A percentile compares a stretch with the other conserved stretches of the same genome.
phyloP scores from a whole-genome alignment of 768 basidiomycete species.

The Sutorius australiensis region DNA sequence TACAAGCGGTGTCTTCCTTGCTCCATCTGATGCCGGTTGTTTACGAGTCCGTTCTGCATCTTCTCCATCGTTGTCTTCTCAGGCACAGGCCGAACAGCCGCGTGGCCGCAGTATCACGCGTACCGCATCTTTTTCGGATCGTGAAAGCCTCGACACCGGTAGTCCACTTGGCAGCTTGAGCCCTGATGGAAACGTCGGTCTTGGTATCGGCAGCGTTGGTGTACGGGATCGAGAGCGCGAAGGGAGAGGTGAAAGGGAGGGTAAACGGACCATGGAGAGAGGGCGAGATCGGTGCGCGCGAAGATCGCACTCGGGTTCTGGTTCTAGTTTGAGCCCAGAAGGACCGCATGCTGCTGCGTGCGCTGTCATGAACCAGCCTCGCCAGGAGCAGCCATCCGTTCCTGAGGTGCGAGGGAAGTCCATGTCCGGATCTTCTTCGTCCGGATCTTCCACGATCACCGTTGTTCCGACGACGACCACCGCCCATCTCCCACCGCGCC shows the following conservation, averaged over 20 bases:
- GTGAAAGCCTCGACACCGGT: constrained; percentile 37
- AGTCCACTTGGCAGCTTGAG: constrained; percentile 37
- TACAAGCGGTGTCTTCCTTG: constrained; percentile 21
- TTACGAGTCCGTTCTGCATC: constrained; percentile 31
- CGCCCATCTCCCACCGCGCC: constrained; percentile 24
- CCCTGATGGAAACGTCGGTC: constrained; percentile 35
- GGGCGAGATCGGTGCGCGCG: constrained; percentile 30
- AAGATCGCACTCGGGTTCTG: constrained; percentile 29
- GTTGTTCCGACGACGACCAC: constrained; percentile 7
- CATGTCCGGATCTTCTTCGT: constrained; percentile 20
- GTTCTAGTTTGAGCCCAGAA: constrained; percentile 36
- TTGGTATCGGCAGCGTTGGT: constrained; percentile 31
- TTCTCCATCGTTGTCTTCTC: constrained; percentile 33
- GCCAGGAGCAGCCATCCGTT: constrained; percentile 4
- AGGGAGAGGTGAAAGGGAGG: constrained; percentile 22
- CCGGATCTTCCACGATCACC: constrained; percentile 27
- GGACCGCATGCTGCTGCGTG: constrained; percentile 8
- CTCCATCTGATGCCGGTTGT: constrained; percentile 23
- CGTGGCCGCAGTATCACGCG: constrained; percentile 57
- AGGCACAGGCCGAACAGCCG: constrained; percentile 27
- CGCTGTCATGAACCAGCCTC: constrained; percentile 6
- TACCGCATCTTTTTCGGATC: constrained; percentile 53
- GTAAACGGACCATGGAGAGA: constrained; percentile 25
- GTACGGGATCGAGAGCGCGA: constrained; percentile 34
- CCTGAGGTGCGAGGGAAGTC: constrained; percentile 15